Percentiles rank a stretch among this genome's conserved stretches.
Conservation (phyloP, 2,329 filamentous ascomycete species). For the Diaporthe aspalathi region DNA sequence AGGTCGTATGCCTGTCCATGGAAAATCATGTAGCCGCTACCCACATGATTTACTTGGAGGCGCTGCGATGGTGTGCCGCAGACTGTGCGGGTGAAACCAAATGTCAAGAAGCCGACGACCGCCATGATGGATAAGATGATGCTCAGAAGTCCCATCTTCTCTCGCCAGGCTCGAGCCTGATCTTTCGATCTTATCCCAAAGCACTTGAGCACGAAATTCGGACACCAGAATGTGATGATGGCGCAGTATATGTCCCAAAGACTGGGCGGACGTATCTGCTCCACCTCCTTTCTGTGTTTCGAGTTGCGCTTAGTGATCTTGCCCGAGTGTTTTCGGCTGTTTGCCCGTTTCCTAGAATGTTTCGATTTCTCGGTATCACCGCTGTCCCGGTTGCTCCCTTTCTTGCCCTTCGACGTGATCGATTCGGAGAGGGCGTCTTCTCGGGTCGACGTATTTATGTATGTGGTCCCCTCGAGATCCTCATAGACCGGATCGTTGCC, state of each 20-base stretch:
- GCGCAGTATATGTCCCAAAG: conserved; percentile 97
- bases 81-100: conserved; percentile 92
- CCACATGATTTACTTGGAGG: conserved; percentile 85
- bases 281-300: conserved; percentile 63
- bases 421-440: conserved; percentile 60
- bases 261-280: conserved; percentile 82
- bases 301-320: conserved; percentile 71
- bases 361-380: conserved; percentile 53
- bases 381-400: conserved; percentile 49
- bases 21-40: conserved; percentile 90
- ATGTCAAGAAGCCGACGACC: conserved; percentile 94
- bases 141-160: conserved; percentile 97
- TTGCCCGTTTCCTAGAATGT: conserved; percentile 49
- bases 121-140: conserved; percentile 89
- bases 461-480: conserved; percentile 74
- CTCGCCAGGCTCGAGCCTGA: conserved; percentile 93
- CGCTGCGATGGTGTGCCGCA: conserved; percentile 79
- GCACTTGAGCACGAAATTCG: conserved; percentile 84
- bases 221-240: conserved; percentile 93
- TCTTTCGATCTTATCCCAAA: conserved; percentile 87
- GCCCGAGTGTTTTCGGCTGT: conserved; percentile 55
- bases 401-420: conserved; percentile 52
- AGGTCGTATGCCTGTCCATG: conserved; percentile 93
- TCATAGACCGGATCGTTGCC: conserved; percentile 91
- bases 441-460: conserved; percentile 61